Conservation (phyloP, 108 stramenopile species). For the Schizochytrium sp. region DNA sequence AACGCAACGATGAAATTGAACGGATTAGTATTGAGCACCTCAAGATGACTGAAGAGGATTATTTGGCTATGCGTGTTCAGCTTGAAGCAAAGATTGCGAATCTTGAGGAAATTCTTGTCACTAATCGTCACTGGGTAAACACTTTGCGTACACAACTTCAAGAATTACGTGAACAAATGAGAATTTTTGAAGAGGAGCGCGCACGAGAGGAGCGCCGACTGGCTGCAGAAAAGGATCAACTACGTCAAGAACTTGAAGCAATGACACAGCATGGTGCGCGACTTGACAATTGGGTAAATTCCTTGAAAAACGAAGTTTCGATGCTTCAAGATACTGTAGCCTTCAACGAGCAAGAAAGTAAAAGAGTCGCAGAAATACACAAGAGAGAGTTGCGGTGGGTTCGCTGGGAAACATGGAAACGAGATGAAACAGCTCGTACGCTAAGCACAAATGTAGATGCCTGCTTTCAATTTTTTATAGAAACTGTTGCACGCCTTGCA, state of each 20-base stretch:
- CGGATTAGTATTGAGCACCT: not conserved
- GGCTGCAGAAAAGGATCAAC: conserved; percentile 18
- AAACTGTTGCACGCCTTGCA: conserved; percentile 4
- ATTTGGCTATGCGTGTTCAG: conserved; percentile 22
- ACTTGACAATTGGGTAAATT: conserved; percentile 49
- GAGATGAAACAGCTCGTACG: conserved; percentile 23
- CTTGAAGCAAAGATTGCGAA: not conserved
- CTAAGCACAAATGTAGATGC: conserved; percentile 39
- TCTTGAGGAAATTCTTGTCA: not conserved
- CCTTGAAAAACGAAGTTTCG: conserved; percentile 29
- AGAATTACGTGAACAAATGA: not conserved
- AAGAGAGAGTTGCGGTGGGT: conserved; percentile 45
- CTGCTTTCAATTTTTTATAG: conserved; percentile 16
- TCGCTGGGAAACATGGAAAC: conserved; percentile 55
- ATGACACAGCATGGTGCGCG: conserved; percentile 32
- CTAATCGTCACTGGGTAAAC: conserved; percentile 16
- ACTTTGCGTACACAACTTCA: not conserved
- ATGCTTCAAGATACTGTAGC: conserved; percentile 19
- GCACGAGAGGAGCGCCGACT: conserved; percentile 10
- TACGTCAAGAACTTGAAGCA: conserved; percentile 38
- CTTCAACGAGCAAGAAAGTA: not conserved
- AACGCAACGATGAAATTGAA: conserved; percentile 32
- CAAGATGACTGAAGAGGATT: conserved; percentile 49
- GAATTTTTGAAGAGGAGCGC: conserved; percentile 26
- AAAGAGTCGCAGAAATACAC: not conserved